A percentile compares a stretch with the other conserved stretches of the same genome.
These are phyloP conservation scores for Ophiocordyceps camponoti-floridani DNA, from an alignment of 2,329 filamentous ascomycete species.

Conservation along the genomic window DNA sequence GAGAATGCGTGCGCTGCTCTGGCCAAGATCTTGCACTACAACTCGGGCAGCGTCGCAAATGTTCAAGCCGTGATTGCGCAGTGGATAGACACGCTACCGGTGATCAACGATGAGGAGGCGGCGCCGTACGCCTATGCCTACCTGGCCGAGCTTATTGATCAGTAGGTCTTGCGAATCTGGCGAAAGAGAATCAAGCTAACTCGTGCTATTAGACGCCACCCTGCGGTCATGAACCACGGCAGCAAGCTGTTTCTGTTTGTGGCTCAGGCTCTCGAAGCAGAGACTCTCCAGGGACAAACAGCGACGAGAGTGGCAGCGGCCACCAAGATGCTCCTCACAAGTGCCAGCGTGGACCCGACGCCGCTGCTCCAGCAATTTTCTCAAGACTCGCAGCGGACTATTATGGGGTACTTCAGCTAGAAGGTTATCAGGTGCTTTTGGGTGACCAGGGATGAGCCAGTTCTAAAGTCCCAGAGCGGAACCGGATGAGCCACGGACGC, in stretches of 20 bases:
- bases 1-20: constrained; percentile 95
- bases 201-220: constrained; percentile 53
- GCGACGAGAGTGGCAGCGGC: constrained; percentile 59
- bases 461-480: too few species aligned
- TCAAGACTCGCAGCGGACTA: constrained; percentile 63
- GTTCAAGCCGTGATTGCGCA: constrained; percentile 58
- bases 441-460: not conserved
- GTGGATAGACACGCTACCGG: constrained; percentile 83
- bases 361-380: constrained; percentile 59
- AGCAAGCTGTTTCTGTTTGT: constrained; percentile 72
- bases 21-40: constrained; percentile 91
- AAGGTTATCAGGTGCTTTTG: constrained; percentile 1
- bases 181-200: constrained; percentile 8
- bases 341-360: constrained; percentile 56
- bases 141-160: constrained; percentile 75
- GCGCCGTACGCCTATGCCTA: constrained; percentile 93
- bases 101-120: constrained; percentile 91
- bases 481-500: not conserved
- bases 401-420: constrained; percentile 62
- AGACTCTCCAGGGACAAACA: constrained; percentile 74
- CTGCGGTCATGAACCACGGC: constrained; percentile 58
- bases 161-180: constrained; percentile 43
- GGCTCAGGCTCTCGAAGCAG: constrained; percentile 74
- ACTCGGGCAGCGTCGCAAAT: constrained; percentile 57
- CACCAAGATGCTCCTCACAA: constrained; percentile 60